phyloP scores from a whole-genome alignment of 2,329 filamentous ascomycete species.

The Beauveria asiatica region DNA sequence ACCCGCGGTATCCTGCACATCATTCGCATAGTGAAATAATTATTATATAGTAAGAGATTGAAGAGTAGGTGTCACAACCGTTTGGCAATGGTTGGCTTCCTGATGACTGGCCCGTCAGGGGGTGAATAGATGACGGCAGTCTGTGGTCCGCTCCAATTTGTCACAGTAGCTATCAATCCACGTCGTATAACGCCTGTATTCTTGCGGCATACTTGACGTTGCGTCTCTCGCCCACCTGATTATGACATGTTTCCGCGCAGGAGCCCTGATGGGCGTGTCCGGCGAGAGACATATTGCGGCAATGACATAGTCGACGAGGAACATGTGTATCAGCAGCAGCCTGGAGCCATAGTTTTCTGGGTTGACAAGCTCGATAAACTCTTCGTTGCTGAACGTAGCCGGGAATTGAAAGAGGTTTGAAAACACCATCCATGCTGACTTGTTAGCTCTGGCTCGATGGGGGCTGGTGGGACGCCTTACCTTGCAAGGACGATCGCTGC shows the following conservation, averaged over 20 bases:
- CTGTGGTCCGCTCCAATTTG: conserved; percentile 16
- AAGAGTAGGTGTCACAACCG: background rate
- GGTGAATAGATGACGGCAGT: conserved; percentile 19
- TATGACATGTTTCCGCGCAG: conserved; percentile 18
- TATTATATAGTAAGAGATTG: background rate
- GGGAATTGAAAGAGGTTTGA: conserved; percentile 17
- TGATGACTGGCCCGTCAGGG: conserved; percentile 13
- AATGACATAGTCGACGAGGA: conserved; percentile 24
- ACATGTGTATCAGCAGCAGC: conserved; percentile 28
- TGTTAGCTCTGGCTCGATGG: background rate
- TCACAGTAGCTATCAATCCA: conserved; percentile 19
- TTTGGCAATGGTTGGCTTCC: background rate
- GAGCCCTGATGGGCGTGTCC: conserved; percentile 15
- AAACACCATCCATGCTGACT: conserved; percentile 18
- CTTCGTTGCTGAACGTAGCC: conserved; percentile 17
- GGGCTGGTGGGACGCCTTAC: conserved; percentile 8
- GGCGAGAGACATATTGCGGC: conserved; percentile 18
- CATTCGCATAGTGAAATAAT: too few species aligned
- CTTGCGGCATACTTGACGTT: conserved; percentile 14
- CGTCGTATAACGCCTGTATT: conserved; percentile 13
- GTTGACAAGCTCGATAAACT: conserved; percentile 24
- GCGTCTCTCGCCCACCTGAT: conserved; percentile 19
- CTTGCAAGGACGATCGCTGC: conserved; percentile 14
- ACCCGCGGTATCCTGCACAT: background rate
- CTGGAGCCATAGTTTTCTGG: conserved; percentile 23